Evolutionary conservation across 2,329 filamentous ascomycete genomes (phyloP).

Genomic region (Chaetomiaceae sp.): DNA sequence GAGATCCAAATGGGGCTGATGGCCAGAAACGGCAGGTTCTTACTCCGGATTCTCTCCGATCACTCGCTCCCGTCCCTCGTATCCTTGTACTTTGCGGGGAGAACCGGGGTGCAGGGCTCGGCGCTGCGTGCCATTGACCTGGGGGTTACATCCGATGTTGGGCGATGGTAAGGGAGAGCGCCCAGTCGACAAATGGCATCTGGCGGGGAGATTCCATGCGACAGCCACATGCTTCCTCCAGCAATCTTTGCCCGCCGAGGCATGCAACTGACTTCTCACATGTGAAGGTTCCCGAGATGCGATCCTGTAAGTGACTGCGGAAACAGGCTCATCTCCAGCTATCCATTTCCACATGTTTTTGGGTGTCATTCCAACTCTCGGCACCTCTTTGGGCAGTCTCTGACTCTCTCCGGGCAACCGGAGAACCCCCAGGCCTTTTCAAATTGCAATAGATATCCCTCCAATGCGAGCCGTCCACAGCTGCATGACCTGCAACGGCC

Average conservation of each 20-base stretch:
- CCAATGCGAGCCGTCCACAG: too few species aligned
- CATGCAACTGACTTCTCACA: not conserved
- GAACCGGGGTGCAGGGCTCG: not conserved
- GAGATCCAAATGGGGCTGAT: not conserved
- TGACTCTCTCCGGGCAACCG: too few species aligned
- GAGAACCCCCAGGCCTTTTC: too few species aligned
- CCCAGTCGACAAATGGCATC: not conserved
- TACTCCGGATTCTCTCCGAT: slow-evolving; percentile 13
- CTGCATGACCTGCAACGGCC: too few species aligned
- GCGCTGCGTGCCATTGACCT: not conserved
- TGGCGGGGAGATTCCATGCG: not conserved
- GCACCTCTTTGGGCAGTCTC: too few species aligned
- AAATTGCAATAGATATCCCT: too few species aligned
- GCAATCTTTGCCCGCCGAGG: not conserved
- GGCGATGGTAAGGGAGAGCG: too few species aligned
- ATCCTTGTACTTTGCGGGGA: slow-evolving; percentile 1
- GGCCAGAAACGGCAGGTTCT: not conserved
- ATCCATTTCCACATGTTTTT: too few species aligned
- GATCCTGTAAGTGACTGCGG: too few species aligned
- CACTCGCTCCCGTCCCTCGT: not conserved
- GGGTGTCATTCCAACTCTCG: too few species aligned
- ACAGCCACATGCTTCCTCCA: not conserved
- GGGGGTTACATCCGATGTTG: slow-evolving; percentile 4
- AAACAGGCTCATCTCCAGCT: too few species aligned
- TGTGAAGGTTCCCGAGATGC: too few species aligned